phyloP scores from a whole-genome alignment of 768 basidiomycete species.

The Neoboletus magnificus region DNA sequence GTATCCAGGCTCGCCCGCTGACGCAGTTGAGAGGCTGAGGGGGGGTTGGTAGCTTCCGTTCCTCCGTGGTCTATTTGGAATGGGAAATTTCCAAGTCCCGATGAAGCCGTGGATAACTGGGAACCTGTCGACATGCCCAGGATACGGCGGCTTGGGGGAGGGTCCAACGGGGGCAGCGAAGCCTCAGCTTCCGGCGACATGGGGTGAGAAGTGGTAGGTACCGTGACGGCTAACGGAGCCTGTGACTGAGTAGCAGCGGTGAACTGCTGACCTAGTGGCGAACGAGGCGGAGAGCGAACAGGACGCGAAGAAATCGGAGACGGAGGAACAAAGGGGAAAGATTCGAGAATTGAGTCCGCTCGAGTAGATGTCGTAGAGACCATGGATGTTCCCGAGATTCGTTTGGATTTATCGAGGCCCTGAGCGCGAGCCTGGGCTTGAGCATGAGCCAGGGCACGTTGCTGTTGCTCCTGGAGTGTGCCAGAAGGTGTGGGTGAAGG shows the following conservation, averaged over 20 bases:
- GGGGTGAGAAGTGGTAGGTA: background rate
- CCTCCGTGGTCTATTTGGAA: slow-evolving; percentile 77
- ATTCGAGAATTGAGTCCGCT: slow-evolving; percentile 82
- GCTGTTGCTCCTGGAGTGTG: slow-evolving; percentile 64
- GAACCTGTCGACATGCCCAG: slow-evolving; percentile 75
- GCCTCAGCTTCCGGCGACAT: slow-evolving; percentile 14
- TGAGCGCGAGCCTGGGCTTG: slow-evolving; percentile 59
- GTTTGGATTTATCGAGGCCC: slow-evolving; percentile 43
- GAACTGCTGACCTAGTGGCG: slow-evolving; percentile 62
- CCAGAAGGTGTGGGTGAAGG: slow-evolving; percentile 37
- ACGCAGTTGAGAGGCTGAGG: slow-evolving; percentile 41
- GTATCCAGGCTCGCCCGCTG: slow-evolving; percentile 85
- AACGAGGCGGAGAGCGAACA: slow-evolving; percentile 68
- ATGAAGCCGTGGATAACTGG: slow-evolving; percentile 73
- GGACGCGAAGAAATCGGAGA: slow-evolving; percentile 85
- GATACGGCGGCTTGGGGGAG: slow-evolving; percentile 57
- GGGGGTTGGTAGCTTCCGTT: slow-evolving; percentile 31
- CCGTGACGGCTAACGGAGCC: background rate
- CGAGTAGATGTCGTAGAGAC: slow-evolving; percentile 66
- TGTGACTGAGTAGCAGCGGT: slow-evolving; percentile 30
- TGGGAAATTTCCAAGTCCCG: slow-evolving; percentile 80
- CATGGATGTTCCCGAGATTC: slow-evolving; percentile 64
- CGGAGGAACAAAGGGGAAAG: slow-evolving; percentile 86
- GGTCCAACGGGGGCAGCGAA: slow-evolving; percentile 34
- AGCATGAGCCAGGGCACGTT: slow-evolving; percentile 55